phyloP scores from a whole-genome alignment of 129 eudicot genomes.

The Solidago caesia region DNA sequence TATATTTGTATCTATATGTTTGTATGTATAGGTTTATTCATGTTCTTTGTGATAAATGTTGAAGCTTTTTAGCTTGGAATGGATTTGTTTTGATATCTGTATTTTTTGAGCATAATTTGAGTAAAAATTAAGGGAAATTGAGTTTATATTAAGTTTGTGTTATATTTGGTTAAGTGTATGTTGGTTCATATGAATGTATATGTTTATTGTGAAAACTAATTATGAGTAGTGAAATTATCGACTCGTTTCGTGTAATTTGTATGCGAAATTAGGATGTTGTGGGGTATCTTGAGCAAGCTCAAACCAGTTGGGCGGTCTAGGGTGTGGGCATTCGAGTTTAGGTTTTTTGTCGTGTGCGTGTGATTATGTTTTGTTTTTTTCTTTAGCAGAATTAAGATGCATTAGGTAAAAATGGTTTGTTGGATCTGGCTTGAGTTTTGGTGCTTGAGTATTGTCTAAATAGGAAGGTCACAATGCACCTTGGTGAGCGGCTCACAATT shows the following conservation, averaged over 20 bases:
- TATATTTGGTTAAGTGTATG: neutral
- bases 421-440: neutral
- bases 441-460: neutral
- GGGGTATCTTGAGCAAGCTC: too few species aligned
- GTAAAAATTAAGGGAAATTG: neutral
- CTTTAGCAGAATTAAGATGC: neutral
- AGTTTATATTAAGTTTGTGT: neutral
- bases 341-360: too few species aligned
- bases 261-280: neutral
- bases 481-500: neutral
- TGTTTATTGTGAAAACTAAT: neutral
- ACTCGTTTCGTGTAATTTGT: neutral
- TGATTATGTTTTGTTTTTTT: neutral
- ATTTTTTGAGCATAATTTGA: too few species aligned
- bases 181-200: too few species aligned
- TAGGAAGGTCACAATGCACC: neutral
- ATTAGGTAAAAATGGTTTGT: neutral
- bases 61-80: neutral
- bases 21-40: neutral
- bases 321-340: too few species aligned
- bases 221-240: neutral
- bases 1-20: neutral
- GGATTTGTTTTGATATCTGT: neutral
- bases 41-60: constrained; percentile 9
- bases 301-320: too few species aligned